These are phyloP conservation scores for Trapa bicornis DNA, from an alignment of 345 rosid genomes.

Conservation along the genomic window DNA sequence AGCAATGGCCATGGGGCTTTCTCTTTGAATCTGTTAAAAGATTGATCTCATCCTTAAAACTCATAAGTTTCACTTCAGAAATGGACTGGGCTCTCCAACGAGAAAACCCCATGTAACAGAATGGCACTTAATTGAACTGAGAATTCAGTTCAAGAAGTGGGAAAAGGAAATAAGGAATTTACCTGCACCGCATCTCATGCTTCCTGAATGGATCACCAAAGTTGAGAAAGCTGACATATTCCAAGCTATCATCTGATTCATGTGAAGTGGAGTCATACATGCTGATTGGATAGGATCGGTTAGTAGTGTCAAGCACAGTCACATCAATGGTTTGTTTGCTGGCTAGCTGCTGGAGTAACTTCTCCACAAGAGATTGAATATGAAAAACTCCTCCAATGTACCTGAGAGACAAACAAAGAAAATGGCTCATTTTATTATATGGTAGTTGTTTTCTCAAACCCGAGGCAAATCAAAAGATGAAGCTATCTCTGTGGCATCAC, in stretches of 20 bases:
- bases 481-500: background rate
- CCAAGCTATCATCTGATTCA: slow-evolving; percentile 42
- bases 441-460: background rate
- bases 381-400: slow-evolving; percentile 92
- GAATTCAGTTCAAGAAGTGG: background rate
- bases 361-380: slow-evolving; percentile 81
- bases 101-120: background rate
- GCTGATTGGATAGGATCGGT: slow-evolving; percentile 64
- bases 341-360: slow-evolving; percentile 90
- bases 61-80: background rate
- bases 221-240: slow-evolving; percentile 53
- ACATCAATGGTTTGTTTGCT: slow-evolving; percentile 90
- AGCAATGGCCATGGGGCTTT: slow-evolving; percentile 75
- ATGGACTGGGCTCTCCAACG: background rate
- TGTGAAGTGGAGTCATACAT: slow-evolving; percentile 83
- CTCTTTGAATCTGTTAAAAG: slow-evolving; percentile 58
- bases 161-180: slow-evolving; percentile 5
- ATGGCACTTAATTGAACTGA: background rate
- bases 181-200: slow-evolving; percentile 99
- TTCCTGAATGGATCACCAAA: slow-evolving; percentile 93
- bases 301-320: slow-evolving; percentile 73
- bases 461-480: background rate
- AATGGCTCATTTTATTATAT: background rate
- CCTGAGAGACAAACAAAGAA: slow-evolving; percentile 27
- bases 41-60: slow-evolving; percentile 8